These are phyloP conservation scores for Eurotiales sp. DNA, from an alignment of 2,329 filamentous ascomycete species.

Conservation along the genomic window DNA sequence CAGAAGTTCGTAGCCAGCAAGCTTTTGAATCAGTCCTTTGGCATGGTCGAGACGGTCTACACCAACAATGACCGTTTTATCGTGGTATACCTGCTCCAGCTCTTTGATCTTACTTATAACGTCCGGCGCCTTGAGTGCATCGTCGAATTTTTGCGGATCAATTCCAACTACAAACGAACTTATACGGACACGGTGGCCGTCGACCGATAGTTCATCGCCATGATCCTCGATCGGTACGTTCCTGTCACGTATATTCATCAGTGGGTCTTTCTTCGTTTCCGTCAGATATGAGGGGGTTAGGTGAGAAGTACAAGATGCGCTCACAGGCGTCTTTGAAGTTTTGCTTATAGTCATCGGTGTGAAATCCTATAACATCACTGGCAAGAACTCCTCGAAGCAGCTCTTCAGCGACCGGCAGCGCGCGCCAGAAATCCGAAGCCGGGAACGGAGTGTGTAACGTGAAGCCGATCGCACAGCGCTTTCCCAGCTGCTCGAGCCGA, in stretches of 20 bases:
- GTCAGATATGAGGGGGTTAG: constrained; percentile 67
- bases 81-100: constrained; percentile 77
- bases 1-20: constrained; percentile 89
- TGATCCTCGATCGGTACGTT: constrained; percentile 25
- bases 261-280: not conserved
- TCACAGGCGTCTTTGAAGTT: constrained; percentile 89
- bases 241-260: too few species aligned
- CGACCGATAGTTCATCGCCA: constrained; percentile 68
- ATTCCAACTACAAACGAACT: constrained; percentile 94
- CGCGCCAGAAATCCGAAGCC: constrained; percentile 86
- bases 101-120: constrained; percentile 76
- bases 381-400: constrained; percentile 77
- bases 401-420: constrained; percentile 79
- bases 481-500: constrained; percentile 61
- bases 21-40: constrained; percentile 91
- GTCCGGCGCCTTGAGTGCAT: constrained; percentile 70
- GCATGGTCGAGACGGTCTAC: constrained; percentile 94
- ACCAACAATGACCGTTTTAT: constrained; percentile 85
- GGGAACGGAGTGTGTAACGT: constrained; percentile 94
- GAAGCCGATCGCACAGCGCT: constrained; percentile 89
- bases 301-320: constrained; percentile 64
- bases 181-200: constrained; percentile 79
- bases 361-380: constrained; percentile 91
- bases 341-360: constrained; percentile 90
- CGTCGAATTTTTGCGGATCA: constrained; percentile 86